A percentile compares a stretch with the other conserved stretches of the same genome.
Conservation (phyloP, 345 rosid species). For the Raphanus raphanistrum region DNA sequence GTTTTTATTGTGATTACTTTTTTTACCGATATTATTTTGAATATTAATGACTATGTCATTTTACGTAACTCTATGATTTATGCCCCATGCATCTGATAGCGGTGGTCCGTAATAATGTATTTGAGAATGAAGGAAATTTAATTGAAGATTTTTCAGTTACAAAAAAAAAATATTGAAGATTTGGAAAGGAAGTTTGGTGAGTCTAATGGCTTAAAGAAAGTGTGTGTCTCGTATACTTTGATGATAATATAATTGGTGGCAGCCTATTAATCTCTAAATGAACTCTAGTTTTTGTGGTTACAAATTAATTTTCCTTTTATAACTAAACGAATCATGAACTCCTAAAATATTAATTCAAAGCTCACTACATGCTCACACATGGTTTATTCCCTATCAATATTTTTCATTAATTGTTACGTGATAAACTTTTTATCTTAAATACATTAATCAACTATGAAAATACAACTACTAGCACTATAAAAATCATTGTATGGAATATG, state of each 20-base stretch:
- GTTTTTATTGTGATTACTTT: neutral
- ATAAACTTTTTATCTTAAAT: neutral
- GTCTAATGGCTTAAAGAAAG: slow-evolving; percentile 23
- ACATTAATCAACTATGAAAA: neutral
- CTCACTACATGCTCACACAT: slow-evolving; percentile 30
- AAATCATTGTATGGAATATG: neutral
- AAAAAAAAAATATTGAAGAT: neutral
- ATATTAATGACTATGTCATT: neutral
- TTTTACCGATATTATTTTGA: neutral
- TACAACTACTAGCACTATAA: neutral
- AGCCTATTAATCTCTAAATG: slow-evolving; percentile 28
- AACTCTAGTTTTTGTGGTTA: slow-evolving; percentile 34
- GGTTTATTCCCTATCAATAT: neutral
- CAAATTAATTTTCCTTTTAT: slow-evolving; percentile 30
- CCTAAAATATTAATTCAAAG: slow-evolving; percentile 10
- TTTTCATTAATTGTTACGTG: neutral
- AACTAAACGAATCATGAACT: slow-evolving; percentile 34
- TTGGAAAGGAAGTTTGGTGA: slow-evolving; percentile 31
- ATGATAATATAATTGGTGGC: slow-evolving; percentile 36
- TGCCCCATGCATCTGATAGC: neutral
- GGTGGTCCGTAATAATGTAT: neutral
- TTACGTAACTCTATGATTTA: neutral
- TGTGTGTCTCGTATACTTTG: slow-evolving; percentile 34
- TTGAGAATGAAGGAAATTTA: neutral
- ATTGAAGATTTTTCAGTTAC: too few relatives aligned